Percentiles rank a stretch among this genome's conserved stretches.
These are phyloP conservation scores for Cavenderia fasciculata DNA, from an alignment of 78 protist species.

Conservation along the genomic window DNA sequence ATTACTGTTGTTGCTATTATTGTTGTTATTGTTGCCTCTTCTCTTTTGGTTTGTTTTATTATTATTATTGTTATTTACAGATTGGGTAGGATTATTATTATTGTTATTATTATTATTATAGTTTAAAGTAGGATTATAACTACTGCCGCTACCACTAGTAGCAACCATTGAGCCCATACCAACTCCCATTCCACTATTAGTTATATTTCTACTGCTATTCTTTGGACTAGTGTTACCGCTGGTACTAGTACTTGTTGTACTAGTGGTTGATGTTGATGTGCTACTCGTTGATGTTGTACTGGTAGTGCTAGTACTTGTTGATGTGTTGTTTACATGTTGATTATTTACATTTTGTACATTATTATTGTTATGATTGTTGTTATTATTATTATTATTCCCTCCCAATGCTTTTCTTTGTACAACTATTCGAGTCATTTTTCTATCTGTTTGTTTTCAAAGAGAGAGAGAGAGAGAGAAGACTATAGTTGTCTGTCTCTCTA, in stretches of 20 bases:
- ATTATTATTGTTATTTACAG: constrained; percentile 6
- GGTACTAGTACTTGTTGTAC: neutral
- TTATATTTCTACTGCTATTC: neutral
- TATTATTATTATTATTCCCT: constrained; percentile 13
- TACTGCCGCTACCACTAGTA: neutral
- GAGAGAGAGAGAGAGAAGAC: neutral
- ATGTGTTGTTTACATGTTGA: too few relatives aligned
- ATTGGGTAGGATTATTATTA: too few relatives aligned
- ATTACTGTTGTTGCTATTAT: constrained; percentile 1
- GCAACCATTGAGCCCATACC: too few relatives aligned
- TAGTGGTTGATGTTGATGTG: constrained; percentile 4
- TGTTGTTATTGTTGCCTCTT: neutral
- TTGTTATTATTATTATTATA: neutral
- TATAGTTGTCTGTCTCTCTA: neutral
- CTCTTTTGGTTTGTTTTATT: too few relatives aligned
- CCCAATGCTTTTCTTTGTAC: constrained; percentile 68
- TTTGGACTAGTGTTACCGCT: neutral
- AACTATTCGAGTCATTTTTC: constrained; percentile 57
- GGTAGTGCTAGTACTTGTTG: constrained; percentile 9
- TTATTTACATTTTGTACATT: constrained; percentile 12
- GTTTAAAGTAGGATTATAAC: neutral
- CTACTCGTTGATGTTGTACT: neutral
- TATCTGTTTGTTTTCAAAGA: neutral
- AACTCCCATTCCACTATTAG: neutral
- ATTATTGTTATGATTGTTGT: constrained; percentile 16